Evolutionary conservation across 2,329 filamentous ascomycete genomes (phyloP).

Genomic region (Pseudogymnoascus sp.): DNA sequence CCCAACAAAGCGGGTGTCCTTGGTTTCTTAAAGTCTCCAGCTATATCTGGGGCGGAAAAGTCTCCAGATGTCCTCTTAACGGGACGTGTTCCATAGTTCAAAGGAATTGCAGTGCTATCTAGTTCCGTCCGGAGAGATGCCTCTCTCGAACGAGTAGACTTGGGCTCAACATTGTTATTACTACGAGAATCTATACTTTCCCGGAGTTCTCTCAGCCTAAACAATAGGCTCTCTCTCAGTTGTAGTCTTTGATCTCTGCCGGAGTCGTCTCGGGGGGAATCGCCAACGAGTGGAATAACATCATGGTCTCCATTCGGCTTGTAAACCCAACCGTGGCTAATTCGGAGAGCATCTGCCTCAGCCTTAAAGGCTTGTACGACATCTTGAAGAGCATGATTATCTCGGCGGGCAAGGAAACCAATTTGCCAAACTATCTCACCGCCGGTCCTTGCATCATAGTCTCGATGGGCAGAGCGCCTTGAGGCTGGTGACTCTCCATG

Average conservation of each 20-base stretch:
- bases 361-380: background rate
- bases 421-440: constrained; percentile 1
- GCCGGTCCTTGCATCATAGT: background rate
- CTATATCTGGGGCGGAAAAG: background rate
- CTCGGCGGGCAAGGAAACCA: background rate
- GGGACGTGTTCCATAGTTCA: background rate
- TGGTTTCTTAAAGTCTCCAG: constrained; percentile 1
- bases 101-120: background rate
- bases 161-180: background rate
- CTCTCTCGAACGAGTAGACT: background rate
- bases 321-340: constrained; percentile 9
- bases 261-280: background rate
- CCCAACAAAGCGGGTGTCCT: background rate
- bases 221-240: background rate
- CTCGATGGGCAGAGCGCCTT: background rate
- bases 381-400: background rate
- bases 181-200: background rate
- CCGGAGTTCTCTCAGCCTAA: background rate
- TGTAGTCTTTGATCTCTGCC: constrained; percentile 5
- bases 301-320: constrained; percentile 14
- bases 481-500: background rate
- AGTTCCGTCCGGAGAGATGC: background rate
- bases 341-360: background rate
- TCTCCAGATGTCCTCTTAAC: constrained; percentile 1
- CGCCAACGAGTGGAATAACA: constrained; percentile 10